A percentile compares a stretch with the other conserved stretches of the same genome.
Evolutionary conservation across 106 monocot genomes (phyloP).

Genomic region (Vanilla planifolia): DNA sequence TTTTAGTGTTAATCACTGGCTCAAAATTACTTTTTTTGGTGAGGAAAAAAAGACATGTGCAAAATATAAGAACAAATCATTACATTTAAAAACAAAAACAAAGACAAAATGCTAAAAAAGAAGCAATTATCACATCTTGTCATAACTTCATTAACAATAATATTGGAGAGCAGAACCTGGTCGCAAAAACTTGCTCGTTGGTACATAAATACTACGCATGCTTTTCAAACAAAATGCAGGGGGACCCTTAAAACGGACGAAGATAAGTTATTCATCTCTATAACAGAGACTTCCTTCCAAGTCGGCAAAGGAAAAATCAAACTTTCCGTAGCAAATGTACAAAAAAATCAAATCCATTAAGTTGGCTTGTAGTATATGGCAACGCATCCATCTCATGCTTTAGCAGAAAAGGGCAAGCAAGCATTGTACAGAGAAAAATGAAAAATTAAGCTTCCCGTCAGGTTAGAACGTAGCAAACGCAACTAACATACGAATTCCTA

Average conservation of each 20-base stretch:
- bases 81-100: neutral
- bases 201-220: neutral
- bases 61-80: neutral
- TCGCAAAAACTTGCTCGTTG: no score
- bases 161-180: no score
- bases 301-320: neutral
- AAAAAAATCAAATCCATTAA: no score
- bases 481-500: neutral
- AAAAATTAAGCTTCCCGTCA: constrained; percentile 1
- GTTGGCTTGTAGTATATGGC: no score
- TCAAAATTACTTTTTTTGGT: neutral
- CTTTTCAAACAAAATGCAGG: neutral
- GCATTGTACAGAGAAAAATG: neutral
- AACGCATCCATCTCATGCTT: neutral
- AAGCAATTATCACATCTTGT: neutral
- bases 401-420: neutral
- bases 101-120: neutral
- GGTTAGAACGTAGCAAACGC: neutral
- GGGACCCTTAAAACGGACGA: neutral
- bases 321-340: neutral
- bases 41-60: neutral
- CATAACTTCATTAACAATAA: neutral
- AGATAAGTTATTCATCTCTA: neutral
- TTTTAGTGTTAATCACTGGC: no score
- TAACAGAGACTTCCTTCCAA: neutral